Evolutionary conservation across 2,329 filamentous ascomycete species (phyloP).

Genomic region (Colletotrichum sublineola): DNA sequence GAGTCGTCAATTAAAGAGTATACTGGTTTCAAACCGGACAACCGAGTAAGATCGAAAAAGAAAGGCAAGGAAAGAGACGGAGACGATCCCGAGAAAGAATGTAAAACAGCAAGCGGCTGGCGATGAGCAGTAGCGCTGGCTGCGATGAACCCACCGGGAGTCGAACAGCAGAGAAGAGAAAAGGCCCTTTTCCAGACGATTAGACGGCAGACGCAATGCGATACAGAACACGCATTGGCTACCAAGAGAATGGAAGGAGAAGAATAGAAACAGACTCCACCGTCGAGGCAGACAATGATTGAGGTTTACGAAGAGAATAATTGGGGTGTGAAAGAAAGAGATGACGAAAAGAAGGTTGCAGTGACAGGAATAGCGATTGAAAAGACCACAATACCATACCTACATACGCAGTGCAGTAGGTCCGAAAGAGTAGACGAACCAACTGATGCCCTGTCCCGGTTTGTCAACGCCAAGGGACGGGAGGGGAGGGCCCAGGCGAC

Average conservation of each 20-base stretch:
- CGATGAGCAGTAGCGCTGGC: slow-evolving; percentile 4
- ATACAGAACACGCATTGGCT: slow-evolving; percentile 29
- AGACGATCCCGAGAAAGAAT: not conserved
- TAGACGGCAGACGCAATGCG: slow-evolving; percentile 31
- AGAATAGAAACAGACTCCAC: slow-evolving; percentile 35
- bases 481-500: not conserved
- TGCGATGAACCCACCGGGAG: slow-evolving; percentile 25
- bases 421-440: slow-evolving; percentile 28
- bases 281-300: slow-evolving; percentile 36
- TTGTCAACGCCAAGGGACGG: slow-evolving; percentile 38
- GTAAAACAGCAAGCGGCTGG: slow-evolving; percentile 13
- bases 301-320: slow-evolving; percentile 24
- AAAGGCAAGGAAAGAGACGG: not conserved
- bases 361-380: slow-evolving; percentile 31
- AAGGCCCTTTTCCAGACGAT: slow-evolving; percentile 9
- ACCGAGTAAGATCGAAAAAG: not conserved
- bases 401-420: not conserved
- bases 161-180: slow-evolving; percentile 18
- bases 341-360: slow-evolving; percentile 19
- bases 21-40: not conserved
- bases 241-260: slow-evolving; percentile 5
- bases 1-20: not conserved
- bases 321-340: slow-evolving; percentile 13
- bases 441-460: slow-evolving; percentile 16
- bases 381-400: not conserved